A percentile compares a stretch with the other conserved stretches of the same genome.
These are phyloP conservation scores for Triticum monococcum DNA, from an alignment of 176 grass and related monocot species.

Conservation along the genomic window DNA sequence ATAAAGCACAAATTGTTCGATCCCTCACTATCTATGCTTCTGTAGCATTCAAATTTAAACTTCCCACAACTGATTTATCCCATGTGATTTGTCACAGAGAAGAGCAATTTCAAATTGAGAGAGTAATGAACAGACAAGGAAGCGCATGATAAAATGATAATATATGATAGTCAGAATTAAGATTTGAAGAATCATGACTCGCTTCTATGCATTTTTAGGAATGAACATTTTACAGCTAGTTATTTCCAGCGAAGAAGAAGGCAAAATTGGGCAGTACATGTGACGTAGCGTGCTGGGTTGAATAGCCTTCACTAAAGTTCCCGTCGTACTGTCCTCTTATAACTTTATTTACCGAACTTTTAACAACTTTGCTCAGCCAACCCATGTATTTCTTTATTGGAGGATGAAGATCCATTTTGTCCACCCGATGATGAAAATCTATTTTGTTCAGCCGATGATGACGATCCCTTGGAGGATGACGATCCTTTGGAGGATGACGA, in stretches of 20 bases:
- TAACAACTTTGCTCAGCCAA: conserved; percentile 76
- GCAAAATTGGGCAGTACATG: conserved; percentile 23
- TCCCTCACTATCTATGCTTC: not conserved
- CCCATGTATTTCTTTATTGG: conserved; percentile 44
- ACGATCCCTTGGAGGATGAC: not conserved
- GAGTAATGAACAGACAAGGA: conserved; percentile 3
- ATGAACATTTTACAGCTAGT: not conserved
- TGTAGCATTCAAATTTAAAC: not conserved
- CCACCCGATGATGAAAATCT: not conserved
- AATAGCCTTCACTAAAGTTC: conserved; percentile 40
- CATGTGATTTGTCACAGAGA: conserved; percentile 11
- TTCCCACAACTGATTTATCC: not conserved
- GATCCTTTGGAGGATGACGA: conserved; percentile 14
- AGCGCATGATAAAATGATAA: not conserved
- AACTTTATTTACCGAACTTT: conserved; percentile 66
- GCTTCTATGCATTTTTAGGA: not conserved
- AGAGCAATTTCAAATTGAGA: conserved; percentile 6
- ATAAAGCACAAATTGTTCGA: not conserved
- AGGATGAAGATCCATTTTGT: conserved; percentile 19
- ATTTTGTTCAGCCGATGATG: not conserved
- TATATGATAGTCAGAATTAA: not conserved
- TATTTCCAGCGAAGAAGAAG: not conserved
- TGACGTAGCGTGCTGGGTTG: conserved; percentile 39
- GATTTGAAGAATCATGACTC: not conserved
- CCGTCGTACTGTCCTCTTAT: conserved; percentile 63